Evolutionary conservation across 129 eudicot species (phyloP).

Genomic region (sunflower (Helianthus annuus)): HanXRQr2.0-SUNRISE NC_035444.2:6841129-6841628

Average conservation of each 20-base stretch:
- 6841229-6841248: conserved; percentile 69
- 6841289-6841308: conserved; percentile 36
- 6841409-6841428: not conserved
- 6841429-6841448: not conserved
- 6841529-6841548: too few species aligned
- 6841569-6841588: too few species aligned
- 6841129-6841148: conserved; percentile 52
- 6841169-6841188: conserved; percentile 69
- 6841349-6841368: not conserved
- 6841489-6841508: too few species aligned
- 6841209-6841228: conserved; percentile 59
- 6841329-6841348: not conserved
- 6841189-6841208: conserved; percentile 61
- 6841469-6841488: too few species aligned
- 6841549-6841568: too few species aligned
- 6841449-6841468: not conserved
- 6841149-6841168: conserved; percentile 64
- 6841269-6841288: conserved; percentile 64
- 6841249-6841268: conserved; percentile 49
- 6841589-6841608: too few species aligned
- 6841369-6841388: not conserved
- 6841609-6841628: too few species aligned
- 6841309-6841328: not conserved
- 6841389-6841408: not conserved
- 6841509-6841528: too few species aligned